Percentiles rank a stretch among this genome's conserved stretches.
Conservation (phyloP, 192 early-diverging fungal species). For the Chytriomyces confervae region DNA sequence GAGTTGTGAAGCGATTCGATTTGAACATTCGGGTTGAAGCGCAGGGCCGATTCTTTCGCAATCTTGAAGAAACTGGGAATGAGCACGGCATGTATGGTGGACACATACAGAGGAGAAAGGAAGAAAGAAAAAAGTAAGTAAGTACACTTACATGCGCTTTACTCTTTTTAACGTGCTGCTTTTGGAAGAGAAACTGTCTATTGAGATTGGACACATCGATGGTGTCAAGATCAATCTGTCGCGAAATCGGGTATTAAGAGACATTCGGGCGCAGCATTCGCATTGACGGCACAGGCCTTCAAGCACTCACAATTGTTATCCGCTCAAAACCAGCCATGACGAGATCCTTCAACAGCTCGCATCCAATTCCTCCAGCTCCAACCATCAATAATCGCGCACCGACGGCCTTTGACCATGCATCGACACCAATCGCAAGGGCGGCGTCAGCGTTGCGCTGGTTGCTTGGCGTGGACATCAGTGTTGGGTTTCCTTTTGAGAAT, state of each 20-base stretch:
- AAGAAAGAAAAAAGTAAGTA: background rate
- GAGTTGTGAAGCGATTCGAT: constrained; percentile 82
- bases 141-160: constrained; percentile 77
- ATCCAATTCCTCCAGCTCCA: constrained; percentile 93
- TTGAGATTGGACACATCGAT: constrained; percentile 99
- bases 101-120: background rate
- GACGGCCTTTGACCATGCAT: background rate
- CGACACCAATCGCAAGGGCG: constrained; percentile 4
- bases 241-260: background rate
- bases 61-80: constrained; percentile 52
- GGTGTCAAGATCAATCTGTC: constrained; percentile 93
- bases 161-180: constrained; percentile 87
- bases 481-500: too few relatives aligned
- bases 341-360: constrained; percentile 96
- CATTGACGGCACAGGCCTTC: constrained; percentile 4
- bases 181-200: constrained; percentile 99
- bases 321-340: constrained; percentile 83
- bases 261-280: background rate
- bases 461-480: background rate
- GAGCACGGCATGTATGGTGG: too few relatives aligned
- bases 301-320: constrained; percentile 71
- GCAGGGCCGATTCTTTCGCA: constrained; percentile 79
- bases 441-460: background rate
- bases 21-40: constrained; percentile 83
- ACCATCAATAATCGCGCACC: constrained; percentile 52